These are phyloP conservation scores for Exophiala sp. DNA, from an alignment of 2,329 filamentous ascomycete genomes.

Conservation along the genomic window DNA sequence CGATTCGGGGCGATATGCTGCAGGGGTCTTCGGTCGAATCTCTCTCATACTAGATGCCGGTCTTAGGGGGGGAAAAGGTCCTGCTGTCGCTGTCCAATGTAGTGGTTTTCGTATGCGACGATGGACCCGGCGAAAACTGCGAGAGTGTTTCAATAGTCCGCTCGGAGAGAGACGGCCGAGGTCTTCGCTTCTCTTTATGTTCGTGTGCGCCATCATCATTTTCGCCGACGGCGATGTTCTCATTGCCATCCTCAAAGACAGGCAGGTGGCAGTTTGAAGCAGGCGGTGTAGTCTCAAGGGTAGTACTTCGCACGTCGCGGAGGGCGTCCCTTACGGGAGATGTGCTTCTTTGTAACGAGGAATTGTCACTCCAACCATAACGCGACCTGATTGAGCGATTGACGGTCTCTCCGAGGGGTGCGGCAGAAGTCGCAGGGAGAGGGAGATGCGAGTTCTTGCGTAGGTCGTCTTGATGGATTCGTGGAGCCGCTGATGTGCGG, in stretches of 20 bases:
- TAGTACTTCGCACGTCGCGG: slow-evolving; percentile 10
- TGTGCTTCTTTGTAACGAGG: slow-evolving; percentile 9
- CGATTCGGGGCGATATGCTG: slow-evolving; percentile 15
- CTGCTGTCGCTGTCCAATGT: slow-evolving; percentile 65
- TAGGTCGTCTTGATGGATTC: slow-evolving; percentile 21
- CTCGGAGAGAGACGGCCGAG: slow-evolving; percentile 63
- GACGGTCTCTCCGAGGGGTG: slow-evolving; percentile 18
- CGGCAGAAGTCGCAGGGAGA: slow-evolving; percentile 6
- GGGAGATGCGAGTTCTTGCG: slow-evolving; percentile 20
- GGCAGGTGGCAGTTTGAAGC: slow-evolving; percentile 19
- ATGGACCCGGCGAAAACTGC: slow-evolving; percentile 70
- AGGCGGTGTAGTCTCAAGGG: slow-evolving; percentile 28
- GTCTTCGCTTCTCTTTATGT: slow-evolving; percentile 21
- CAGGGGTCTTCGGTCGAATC: slow-evolving; percentile 14
- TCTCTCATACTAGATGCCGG: slow-evolving; percentile 54
- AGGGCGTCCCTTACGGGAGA: slow-evolving; percentile 25
- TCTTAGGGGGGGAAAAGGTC: slow-evolving; percentile 57
- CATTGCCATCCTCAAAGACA: slow-evolving; percentile 23
- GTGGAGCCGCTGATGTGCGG: slow-evolving; percentile 6
- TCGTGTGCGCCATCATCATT: slow-evolving; percentile 1
- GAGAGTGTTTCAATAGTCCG: slow-evolving; percentile 80
- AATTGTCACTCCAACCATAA: slow-evolving; percentile 19
- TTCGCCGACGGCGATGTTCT: slow-evolving; percentile 18
- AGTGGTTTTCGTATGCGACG: slow-evolving; percentile 56
- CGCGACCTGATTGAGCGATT: slow-evolving; percentile 19